Percentiles rank a stretch among this genome's conserved stretches.
Conservation (phyloP, 1,284 basidiomycete genomes). For the Ceratobasidium papillatum region DNA sequence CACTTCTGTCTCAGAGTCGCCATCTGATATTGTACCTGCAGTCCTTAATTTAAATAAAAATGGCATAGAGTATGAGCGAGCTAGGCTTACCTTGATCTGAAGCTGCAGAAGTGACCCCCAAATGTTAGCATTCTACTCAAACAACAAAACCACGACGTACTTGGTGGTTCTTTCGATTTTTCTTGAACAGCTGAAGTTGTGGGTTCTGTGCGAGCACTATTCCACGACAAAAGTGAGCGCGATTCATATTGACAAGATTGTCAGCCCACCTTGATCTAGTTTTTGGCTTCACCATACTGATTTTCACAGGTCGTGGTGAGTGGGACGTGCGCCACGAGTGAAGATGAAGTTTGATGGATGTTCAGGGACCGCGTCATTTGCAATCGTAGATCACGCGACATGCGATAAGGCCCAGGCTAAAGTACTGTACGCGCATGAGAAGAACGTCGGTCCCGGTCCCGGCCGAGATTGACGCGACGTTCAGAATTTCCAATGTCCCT, state of each 20-base stretch:
- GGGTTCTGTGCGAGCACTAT: background rate
- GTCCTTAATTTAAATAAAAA: background rate
- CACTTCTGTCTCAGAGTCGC: background rate
- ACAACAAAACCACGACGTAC: background rate
- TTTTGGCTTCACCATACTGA: background rate
- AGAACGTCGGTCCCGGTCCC: constrained; percentile 15
- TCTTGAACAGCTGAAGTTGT: background rate
- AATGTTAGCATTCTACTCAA: background rate
- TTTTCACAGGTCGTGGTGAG: background rate
- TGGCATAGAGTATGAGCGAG: background rate
- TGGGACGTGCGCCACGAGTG: background rate
- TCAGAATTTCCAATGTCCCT: constrained; percentile 19
- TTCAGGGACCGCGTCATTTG: constrained; percentile 6
- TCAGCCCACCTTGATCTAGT: background rate
- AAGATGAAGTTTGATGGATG: background rate
- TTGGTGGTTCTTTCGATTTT: background rate
- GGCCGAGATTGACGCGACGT: background rate
- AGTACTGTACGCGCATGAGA: constrained; percentile 13
- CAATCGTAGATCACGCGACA: background rate
- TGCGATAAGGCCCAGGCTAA: too few species aligned
- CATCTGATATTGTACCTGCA: background rate
- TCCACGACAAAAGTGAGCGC: too few species aligned
- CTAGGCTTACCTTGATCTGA: background rate
- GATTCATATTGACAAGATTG: background rate
- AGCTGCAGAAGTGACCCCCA: background rate